These are phyloP conservation scores for Diaporthe batatas DNA, from an alignment of 2,329 filamentous ascomycete genomes.

Conservation along the genomic window DNA sequence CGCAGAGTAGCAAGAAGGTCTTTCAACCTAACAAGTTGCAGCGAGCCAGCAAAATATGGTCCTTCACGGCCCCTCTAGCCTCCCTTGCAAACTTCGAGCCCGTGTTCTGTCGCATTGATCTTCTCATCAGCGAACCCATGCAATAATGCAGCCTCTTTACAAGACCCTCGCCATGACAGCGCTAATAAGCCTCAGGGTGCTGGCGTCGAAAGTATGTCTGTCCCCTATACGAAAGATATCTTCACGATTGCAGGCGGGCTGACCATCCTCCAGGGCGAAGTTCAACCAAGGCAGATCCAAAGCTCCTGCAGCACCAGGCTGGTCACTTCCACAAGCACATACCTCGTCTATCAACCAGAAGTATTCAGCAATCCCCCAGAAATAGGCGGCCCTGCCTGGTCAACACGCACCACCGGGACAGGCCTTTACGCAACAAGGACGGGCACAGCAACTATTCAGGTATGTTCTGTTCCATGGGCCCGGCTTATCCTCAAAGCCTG, in stretches of 20 bases:
- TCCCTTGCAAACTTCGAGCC: no score
- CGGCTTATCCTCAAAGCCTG: rapidly evolving
- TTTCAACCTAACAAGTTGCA: neutral
- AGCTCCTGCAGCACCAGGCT: neutral
- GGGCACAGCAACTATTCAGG: neutral
- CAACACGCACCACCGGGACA: neutral
- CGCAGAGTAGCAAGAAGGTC: neutral
- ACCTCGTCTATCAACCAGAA: neutral
- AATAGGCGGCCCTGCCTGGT: neutral
- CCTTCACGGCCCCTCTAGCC: no score
- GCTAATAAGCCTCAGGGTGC: neutral
- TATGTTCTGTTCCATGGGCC: neutral
- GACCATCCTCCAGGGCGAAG: neutral
- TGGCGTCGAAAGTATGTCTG: neutral
- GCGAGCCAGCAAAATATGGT: neutral
- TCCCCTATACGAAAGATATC: no score
- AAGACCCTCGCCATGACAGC: neutral
- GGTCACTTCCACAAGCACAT: neutral
- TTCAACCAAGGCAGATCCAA: neutral
- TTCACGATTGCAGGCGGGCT: neutral
- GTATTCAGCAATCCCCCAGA: conserved; percentile 1
- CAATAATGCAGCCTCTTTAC: neutral
- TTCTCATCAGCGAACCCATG: neutral
- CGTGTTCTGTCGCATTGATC: neutral
- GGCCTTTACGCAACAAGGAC: neutral